Base-by-base conservation (phyloP, 2,329 filamentous ascomycete genomes). In the Ceratocystis alfenasii region DNA sequence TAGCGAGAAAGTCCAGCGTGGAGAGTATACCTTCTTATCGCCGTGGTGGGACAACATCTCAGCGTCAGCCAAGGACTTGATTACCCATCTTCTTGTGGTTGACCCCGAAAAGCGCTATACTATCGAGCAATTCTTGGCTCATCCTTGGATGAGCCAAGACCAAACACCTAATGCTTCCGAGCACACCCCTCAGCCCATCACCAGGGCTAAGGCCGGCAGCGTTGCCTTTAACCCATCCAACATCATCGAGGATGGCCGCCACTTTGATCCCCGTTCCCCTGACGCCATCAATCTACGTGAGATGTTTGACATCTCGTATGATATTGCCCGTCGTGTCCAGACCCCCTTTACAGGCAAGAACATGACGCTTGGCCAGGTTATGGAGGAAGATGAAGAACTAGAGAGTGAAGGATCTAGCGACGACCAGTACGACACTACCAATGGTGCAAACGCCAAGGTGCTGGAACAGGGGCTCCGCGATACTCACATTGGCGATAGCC, bases 11-110 rank as follows among this genome's bases (percentile, higher is more conserved):
- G 94, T 99, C 20, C 94, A 94, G 36, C 87, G 89, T 72, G 94
- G 94, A 62, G 91, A 97, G 77, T 99, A 94, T 75, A 97, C 94
- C 0, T 99, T 99, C 79, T 78, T 99, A 55, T 97, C 93, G 2
- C 94, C 94, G 0, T 99, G 94, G 94, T 99, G 94, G 94, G 94
- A 99, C 71, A 92, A 96, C 67, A 97, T 99, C 68, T 96, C 93
- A 68, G 91, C 94, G 74, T 87, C 90, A 2, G 94, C 94, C 0
- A 90, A 97, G 75, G 93, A 99, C 72, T 80, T 99, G 8, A 93
- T 99, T 67, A 90, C 89, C 3, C 94, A 99, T 75, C 83, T 99
- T 0, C 78, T 99, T 68, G 95, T 90, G 0, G 94, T 99, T 68
- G 91, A 99, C 70, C 94, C 94, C 0, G 90, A 95, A 68, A 93